Base-by-base conservation (phyloP, 2,329 filamentous ascomycete species). In the Phyllosticta citriasiana region DNA sequence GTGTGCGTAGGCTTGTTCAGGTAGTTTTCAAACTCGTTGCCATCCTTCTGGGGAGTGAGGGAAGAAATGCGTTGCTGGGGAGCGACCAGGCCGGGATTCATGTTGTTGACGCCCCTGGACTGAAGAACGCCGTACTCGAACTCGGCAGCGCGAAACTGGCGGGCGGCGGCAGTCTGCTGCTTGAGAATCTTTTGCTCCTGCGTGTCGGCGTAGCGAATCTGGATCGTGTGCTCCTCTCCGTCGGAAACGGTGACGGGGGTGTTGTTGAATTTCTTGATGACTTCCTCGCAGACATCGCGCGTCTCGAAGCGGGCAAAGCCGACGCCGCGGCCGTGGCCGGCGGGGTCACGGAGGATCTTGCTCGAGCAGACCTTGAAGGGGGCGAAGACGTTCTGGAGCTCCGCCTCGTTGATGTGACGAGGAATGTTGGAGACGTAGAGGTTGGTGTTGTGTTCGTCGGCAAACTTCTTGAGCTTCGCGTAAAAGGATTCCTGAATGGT, bases 391-490 rank as follows among this genome's bases (percentile, higher is more conserved):
- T 84, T 86, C 70, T 86, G 87, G 67, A 90, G 82, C 74, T 91
- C 88, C 68, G 90, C 86, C 79, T 99, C 95, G 58, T 89, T 96
- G 82, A 96, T 86, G 65, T 87, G 85, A 76, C 93, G 92, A 40
- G 94, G 94, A 53, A 99, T 83, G 76, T 97, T 99, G 27, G 95
- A 99, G 65, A 97, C 92, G 76, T 99, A 99, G 65, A 99, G 84
- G 73, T 99, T 99, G 66, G 94, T 97, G 55, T 95, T 97, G 52
- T 76, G 71, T 58, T 88, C 89, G 70, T 99, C 93, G 61, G 92
- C 88, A 70, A 97, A 89, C 54, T 94, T 93, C 82, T 99, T 97
- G 69, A 99, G 88, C 68, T 95, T 91, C 67, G 92, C 92, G 76
- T 99, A 99, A 78, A 97, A 97, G 22, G 93, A 97, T 79, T 97